A percentile compares a stretch with the other conserved stretches of the same genome.
These are phyloP conservation scores for Mrakia hoshinonis DNA, from an alignment of 768 basidiomycete genomes.

Conservation along the genomic window DNA sequence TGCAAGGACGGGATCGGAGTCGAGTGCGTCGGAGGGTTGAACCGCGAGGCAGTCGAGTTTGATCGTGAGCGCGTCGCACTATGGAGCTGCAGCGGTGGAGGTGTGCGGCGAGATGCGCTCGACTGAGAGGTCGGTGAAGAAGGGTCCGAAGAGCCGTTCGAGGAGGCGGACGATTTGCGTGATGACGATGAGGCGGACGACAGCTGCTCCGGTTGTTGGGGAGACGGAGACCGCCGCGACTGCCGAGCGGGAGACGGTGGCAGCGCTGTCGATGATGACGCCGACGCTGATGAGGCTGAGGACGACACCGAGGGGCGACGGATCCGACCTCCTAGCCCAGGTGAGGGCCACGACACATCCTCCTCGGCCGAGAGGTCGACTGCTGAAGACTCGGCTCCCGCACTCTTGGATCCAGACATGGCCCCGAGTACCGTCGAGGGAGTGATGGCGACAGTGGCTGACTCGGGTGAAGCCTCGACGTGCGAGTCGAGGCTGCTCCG, in stretches of 20 bases:
- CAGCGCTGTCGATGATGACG: background rate
- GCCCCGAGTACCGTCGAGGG: background rate
- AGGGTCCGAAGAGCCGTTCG: background rate
- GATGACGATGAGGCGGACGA: background rate
- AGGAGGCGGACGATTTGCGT: background rate
- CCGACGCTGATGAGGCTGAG: background rate
- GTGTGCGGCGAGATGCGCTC: background rate
- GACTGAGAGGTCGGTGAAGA: background rate
- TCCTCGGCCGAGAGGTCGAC: background rate
- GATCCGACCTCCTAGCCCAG: background rate
- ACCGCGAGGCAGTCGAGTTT: background rate
- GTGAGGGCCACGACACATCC: background rate
- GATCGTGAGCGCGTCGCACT: background rate
- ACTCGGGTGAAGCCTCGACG: background rate
- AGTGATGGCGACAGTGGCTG: background rate
- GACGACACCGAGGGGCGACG: background rate
- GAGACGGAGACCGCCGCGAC: background rate
- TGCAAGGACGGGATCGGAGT: background rate
- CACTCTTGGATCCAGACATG: background rate
- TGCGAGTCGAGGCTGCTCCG: background rate
- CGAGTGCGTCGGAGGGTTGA: background rate
- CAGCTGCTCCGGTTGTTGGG: background rate
- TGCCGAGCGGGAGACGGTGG: background rate
- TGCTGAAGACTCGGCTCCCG: background rate
- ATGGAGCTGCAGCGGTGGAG: background rate